Base-by-base conservation (phyloP, 2,329 filamentous ascomycete species). In the Rhynchosporium agropyri region DNA sequence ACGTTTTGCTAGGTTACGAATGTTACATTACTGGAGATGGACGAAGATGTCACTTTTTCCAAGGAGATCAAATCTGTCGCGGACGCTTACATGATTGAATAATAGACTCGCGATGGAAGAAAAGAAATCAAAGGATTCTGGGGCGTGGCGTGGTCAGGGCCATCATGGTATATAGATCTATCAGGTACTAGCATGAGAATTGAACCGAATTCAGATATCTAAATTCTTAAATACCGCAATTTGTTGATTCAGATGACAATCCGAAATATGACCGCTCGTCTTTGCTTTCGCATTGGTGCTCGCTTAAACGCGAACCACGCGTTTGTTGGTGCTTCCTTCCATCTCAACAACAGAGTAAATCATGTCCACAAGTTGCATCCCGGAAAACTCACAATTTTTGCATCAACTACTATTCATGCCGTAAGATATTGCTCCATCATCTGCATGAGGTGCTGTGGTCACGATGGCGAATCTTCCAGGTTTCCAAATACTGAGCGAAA, bases 61-160 rank as follows among this genome's bases (percentile, higher is more conserved):
- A 94, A 92, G 79, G 90, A 95, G 62, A 79, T 93, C 75, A 91
- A 88, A 78, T 91, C 87, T 26, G 80, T 86, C 61, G 89, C 91
- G 4, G 91, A 94, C 68, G 85, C 84, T 67, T 96, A 91, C 77
- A 73, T 87, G 66, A 88, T 96, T 73, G 89, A 91, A 78, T 94
- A 77, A 77, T 9, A 38, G 53, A 48, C 67, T 26, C 45, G 61
- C 49, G 65, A 60, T 46, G 60, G 53, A 59, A 66, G 70, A 43
- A 58, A 70, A 72, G 33, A 72, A 70, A 57, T 56, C 57, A 45
- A 13, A 50, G 53, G 55, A 53, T 60, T 65, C 67, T 63, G 49
- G 69, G 67, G 67, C 66, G 69, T 71, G 70, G 68, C 71, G 65
- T 58, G 58, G 53, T 62, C 63, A 42, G 61, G 64, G 63, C 20